Evolutionary conservation across 805 yeast genomes (phyloP), one percentile per base, ranked within the genome.

Genomic region (Wickerhamomyces alni): DNA sequence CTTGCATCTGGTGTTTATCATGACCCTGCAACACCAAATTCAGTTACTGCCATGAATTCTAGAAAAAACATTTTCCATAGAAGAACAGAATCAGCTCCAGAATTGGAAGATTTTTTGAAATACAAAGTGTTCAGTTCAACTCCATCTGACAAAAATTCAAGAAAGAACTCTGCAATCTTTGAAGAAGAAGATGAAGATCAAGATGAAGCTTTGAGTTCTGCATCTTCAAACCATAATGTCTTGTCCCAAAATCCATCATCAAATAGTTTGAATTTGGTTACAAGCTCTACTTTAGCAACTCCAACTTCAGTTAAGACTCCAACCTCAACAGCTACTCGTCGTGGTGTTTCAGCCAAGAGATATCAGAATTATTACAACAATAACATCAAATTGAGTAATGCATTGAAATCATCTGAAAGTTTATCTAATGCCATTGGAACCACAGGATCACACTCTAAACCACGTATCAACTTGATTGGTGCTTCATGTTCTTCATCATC

Each of bases 31-130:
- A 41, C 11, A 47, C 38, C 11, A 4, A 17, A 5, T 13, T 24
- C 31, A 2, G 40, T 43, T 5, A 59, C 12, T 26, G 8, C 28
- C 5, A 26, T 13, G n/a, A 26, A 13, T 11, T 62, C 59, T 43
- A 55, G 45, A 45, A 55, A 55, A 8, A 58, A 58, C 31, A 44
- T 52, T 36, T 46, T 59, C 6, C 80, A 75, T 51, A 64, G 77
- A 49, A 63, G 80, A 41, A 63, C 78, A 1, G 81, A 75, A 52
- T 70, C 77, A 30, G 80, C 81, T 0, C 80, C 80, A 7, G 77
- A 75, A 25, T 61, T 70, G 37, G 63, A 68, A 28, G 63, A 63
- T 38, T 57, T 61, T 41, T 36, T 47, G 31, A 47, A 49, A 40
- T 43, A 47, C 36, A 48, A 47, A 35, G 36, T 46, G 8, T 43